Percentiles rank a stretch among this genome's conserved stretches.
These are phyloP conservation scores for Plenodomus biglobosus DNA, from an alignment of 2,329 filamentous ascomycete genomes.

Conservation along the genomic window DNA sequence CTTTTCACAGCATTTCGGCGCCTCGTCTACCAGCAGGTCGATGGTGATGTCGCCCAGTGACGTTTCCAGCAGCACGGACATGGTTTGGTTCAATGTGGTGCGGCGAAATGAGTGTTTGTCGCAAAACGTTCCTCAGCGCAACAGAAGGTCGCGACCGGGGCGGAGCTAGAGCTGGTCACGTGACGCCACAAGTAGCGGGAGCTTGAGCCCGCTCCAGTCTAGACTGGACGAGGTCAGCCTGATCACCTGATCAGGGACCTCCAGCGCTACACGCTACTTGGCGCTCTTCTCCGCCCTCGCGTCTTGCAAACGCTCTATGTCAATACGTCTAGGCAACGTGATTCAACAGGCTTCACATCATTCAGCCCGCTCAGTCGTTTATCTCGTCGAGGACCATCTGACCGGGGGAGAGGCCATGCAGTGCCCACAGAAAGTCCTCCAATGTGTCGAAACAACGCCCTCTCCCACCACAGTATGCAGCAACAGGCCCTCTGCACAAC, in stretches of 20 bases:
- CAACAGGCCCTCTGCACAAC: background rate
- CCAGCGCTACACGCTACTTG: too few relatives aligned
- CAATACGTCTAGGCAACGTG: slow-evolving; percentile 11
- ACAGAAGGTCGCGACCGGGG: slow-evolving; percentile 5
- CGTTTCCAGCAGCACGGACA: slow-evolving; percentile 94
- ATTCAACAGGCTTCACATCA: slow-evolving; percentile 4
- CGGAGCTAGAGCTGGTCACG: slow-evolving; percentile 22
- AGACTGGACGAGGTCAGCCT: too few relatives aligned
- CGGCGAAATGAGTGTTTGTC: slow-evolving; percentile 17
- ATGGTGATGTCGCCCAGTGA: slow-evolving; percentile 93
- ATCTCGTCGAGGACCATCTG: background rate
- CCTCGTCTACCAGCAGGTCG: slow-evolving; percentile 84
- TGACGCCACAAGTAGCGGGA: too few relatives aligned
- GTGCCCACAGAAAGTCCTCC: background rate
- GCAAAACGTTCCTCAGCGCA: slow-evolving; percentile 16
- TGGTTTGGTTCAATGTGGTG: slow-evolving; percentile 46
- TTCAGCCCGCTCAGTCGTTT: background rate
- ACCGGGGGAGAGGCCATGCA: background rate
- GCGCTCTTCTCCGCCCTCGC: slow-evolving; percentile 5
- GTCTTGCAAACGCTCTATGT: slow-evolving; percentile 7
- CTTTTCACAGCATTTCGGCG: slow-evolving; percentile 94
- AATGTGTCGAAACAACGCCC: background rate
- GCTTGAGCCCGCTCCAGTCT: too few relatives aligned
- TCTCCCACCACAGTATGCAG: background rate
- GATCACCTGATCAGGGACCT: slow-evolving; percentile 10